These are phyloP conservation scores for Filobasidium floriforme DNA, from an alignment of 768 basidiomycete species.

Conservation along the genomic window DNA sequence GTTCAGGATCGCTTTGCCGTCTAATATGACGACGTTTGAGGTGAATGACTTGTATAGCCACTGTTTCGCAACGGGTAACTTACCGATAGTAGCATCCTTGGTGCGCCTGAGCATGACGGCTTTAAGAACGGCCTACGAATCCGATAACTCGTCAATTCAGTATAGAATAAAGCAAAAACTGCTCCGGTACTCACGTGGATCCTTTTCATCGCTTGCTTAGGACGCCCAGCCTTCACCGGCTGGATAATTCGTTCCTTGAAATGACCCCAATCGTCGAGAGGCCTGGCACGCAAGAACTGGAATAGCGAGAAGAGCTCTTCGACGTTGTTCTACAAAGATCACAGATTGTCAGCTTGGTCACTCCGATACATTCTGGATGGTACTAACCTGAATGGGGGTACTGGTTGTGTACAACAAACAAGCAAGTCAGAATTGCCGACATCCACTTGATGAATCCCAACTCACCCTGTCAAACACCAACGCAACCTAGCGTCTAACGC, in stretches of 20 bases:
- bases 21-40: constrained; percentile 48
- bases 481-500: constrained; percentile 67
- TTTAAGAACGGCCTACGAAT: constrained; percentile 62
- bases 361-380: not conserved
- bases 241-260: constrained; percentile 74
- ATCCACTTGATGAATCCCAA: not conserved
- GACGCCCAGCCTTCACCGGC: constrained; percentile 63
- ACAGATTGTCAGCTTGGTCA: not conserved
- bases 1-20: constrained; percentile 70
- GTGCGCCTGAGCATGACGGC: constrained; percentile 81
- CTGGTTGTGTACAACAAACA: constrained; percentile 21
- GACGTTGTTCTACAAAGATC: constrained; percentile 67
- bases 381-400: constrained; percentile 42
- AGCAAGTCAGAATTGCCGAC: not conserved
- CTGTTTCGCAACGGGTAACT: not conserved
- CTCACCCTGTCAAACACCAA: constrained; percentile 71
- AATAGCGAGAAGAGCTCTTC: constrained; percentile 83
- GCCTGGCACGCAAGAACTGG: constrained; percentile 71
- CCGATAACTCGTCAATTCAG: not conserved
- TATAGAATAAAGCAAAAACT: not conserved
- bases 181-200: constrained; percentile 55
- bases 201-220: constrained; percentile 67
- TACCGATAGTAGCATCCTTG: constrained; percentile 51
- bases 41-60: not conserved
- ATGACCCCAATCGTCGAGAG: constrained; percentile 66